Percentiles rank a stretch among this genome's conserved stretches.
phyloP scores from a whole-genome alignment of 768 basidiomycete genomes.

The Gymnopilus dilepis region DNA sequence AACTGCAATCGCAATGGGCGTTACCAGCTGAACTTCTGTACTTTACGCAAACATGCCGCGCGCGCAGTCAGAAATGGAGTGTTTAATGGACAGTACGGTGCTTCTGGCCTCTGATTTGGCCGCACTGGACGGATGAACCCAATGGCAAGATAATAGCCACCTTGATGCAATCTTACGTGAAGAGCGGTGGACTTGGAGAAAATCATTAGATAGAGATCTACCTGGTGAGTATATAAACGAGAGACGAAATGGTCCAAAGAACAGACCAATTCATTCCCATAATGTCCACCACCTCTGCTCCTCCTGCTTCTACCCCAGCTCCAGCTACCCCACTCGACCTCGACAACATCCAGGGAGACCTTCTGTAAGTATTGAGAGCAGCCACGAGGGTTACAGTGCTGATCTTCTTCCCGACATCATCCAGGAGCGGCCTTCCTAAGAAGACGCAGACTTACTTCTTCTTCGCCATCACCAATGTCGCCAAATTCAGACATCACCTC shows the following conservation, averaged over 20 bases:
- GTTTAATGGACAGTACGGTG: background rate
- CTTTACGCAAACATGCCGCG: background rate
- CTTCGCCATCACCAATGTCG: constrained; percentile 53
- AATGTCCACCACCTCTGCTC: constrained; percentile 15
- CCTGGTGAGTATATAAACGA: background rate
- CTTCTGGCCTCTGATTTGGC: background rate
- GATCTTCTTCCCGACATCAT: background rate
- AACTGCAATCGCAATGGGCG: background rate
- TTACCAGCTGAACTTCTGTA: background rate
- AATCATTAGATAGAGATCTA: background rate
- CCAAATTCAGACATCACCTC: constrained; percentile 49
- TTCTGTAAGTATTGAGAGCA: constrained; percentile 39
- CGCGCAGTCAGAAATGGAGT: background rate
- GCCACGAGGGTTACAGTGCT: background rate
- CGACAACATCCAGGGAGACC: constrained; percentile 52
- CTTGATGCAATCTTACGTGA: constrained; percentile 1
- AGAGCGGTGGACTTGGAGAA: background rate
- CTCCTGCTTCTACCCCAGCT: background rate
- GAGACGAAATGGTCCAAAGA: background rate
- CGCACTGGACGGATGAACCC: background rate
- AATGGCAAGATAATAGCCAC: constrained; percentile 2
- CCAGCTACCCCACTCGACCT: constrained; percentile 36
- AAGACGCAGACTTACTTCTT: constrained; percentile 56
- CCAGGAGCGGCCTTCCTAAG: constrained; percentile 60
- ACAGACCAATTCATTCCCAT: constrained; percentile 2